phyloP scores from a whole-genome alignment of 352 stramenopile genomes.

The Phytophthora multivora region DNA sequence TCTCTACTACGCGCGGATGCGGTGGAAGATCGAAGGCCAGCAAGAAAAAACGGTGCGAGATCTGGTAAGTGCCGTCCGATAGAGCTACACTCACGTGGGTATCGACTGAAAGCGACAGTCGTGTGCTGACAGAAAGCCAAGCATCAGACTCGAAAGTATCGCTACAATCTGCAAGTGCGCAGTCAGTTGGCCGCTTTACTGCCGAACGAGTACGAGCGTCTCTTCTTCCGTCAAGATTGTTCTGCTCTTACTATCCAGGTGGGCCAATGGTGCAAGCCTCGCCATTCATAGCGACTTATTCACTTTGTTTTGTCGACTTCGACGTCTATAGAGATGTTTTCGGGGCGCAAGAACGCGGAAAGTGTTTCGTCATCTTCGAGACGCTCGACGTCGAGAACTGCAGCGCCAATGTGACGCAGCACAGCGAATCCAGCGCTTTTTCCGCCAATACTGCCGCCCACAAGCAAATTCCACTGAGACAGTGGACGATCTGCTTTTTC shows the following conservation, averaged over 20 bases:
- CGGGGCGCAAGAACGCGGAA: conserved; percentile 45
- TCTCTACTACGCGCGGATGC: conserved; percentile 48
- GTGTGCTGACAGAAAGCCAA: conserved; percentile 44
- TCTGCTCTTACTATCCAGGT: conserved; percentile 47
- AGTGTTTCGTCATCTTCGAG: conserved; percentile 24
- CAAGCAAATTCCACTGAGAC: not conserved
- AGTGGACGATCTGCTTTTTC: conserved; percentile 43
- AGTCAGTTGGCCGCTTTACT: conserved; percentile 49
- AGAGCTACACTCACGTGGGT: not conserved
- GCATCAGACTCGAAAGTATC: conserved; percentile 66
- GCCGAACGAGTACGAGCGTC: conserved; percentile 45
- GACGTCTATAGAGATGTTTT: conserved; percentile 41
- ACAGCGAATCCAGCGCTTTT: conserved; percentile 38
- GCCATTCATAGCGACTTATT: too few relatives aligned
- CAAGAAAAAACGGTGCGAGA: conserved; percentile 42
- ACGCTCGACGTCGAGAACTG: conserved; percentile 17
- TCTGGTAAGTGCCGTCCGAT: conserved; percentile 35
- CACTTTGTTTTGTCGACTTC: not conserved
- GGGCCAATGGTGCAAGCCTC: not conserved
- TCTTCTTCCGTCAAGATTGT: conserved; percentile 53
- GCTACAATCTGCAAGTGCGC: conserved; percentile 61
- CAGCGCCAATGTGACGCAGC: conserved; percentile 20
- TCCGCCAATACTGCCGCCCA: conserved; percentile 9
- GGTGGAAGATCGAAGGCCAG: conserved; percentile 42
- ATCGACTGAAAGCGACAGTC: too few relatives aligned